Base-by-base conservation (phyloP, 768 basidiomycete species). In the Macrocybe gigantea region DNA sequence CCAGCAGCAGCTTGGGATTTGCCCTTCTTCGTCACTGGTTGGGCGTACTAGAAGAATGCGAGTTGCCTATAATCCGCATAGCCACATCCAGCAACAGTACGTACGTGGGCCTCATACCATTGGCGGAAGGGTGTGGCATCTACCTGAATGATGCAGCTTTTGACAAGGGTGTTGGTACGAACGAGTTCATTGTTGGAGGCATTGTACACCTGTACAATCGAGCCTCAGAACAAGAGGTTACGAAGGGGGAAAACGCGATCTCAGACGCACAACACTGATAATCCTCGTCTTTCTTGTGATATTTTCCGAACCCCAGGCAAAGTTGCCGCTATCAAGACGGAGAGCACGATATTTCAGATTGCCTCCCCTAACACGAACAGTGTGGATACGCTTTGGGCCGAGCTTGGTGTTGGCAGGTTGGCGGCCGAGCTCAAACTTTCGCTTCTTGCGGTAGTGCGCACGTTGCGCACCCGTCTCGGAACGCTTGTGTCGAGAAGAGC, bases 141-240 rank as follows among this genome's bases (percentile, higher is more conserved):
- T 63, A 99, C 70, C 68, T 98, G 94, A 70, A 99, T 90, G 73
- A 99, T 88, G 56, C 88, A 88, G 53, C 86, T 78, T 79, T 95
- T 97, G 66, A 99, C 96, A 49, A 99, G 85, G 47, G 96, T 99
- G 78, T 99, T 98, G 62, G 96, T 99, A 61, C 96, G 91, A 65
- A 99, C 95, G 63, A 98, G 84, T 73, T 99, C 96, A 75, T 99
- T 99, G 84, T 98, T 99, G 54, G 96, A 94, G 40, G 96, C 83
- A 69, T 98, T 99, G 83, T 98, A 99, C 42, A 93, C 89, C 93
- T 94, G 30, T 6, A 10, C 43, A 15, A 29, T 45, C 53, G 4
- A 38, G 38, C 12, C 12, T 14, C 5, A 15, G 41, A 38, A 33
- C 15, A 13, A 48, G 38, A 34, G 15, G 37, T 13, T 13, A 14